Percentiles rank a stretch among this genome's conserved stretches.
Evolutionary conservation across 306 rosid species (phyloP).

Genomic region (Canavalia ensiformis): DNA sequence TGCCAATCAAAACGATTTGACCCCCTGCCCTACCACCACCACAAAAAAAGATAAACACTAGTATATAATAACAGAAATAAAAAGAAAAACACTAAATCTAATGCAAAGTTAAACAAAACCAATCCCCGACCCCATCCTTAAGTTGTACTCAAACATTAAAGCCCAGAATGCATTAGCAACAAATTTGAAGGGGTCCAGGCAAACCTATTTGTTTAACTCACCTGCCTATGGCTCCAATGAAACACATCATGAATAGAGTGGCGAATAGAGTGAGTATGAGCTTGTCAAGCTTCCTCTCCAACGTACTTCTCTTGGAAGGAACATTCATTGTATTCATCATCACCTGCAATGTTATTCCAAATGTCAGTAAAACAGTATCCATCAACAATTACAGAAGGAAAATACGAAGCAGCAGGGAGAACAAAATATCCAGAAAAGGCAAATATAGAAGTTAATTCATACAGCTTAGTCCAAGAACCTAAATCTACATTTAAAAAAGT

Average conservation of each 20-base stretch:
- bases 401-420: constrained; percentile 8
- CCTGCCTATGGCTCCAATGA: constrained; percentile 95
- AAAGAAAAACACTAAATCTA: constrained; percentile 37
- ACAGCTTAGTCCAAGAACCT: constrained; percentile 2
- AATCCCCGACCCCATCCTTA: constrained; percentile 31
- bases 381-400: constrained; percentile 37
- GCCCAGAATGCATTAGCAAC: constrained; percentile 25
- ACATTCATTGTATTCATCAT: constrained; percentile 99
- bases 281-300: constrained; percentile 97
- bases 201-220: constrained; percentile 36
- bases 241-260: constrained; percentile 80
- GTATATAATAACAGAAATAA: constrained; percentile 13
- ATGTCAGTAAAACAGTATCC: constrained; percentile 39
- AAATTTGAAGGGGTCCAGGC: constrained; percentile 20
- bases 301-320: constrained; percentile 97
- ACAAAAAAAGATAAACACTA: too few species aligned
- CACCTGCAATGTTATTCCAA: constrained; percentile 70
- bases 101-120: constrained; percentile 11
- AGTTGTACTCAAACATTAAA: constrained; percentile 29
- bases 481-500: background rate
- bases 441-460: constrained; percentile 18
- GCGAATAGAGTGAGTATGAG: constrained; percentile 84
- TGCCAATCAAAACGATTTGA: constrained; percentile 15
- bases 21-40: too few species aligned
- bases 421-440: constrained; percentile 2